Percentiles rank a stretch among this genome's conserved stretches.
Evolutionary conservation across 257 asterid genomes (phyloP).

Genomic region (Ligustrum vulgare): DNA sequence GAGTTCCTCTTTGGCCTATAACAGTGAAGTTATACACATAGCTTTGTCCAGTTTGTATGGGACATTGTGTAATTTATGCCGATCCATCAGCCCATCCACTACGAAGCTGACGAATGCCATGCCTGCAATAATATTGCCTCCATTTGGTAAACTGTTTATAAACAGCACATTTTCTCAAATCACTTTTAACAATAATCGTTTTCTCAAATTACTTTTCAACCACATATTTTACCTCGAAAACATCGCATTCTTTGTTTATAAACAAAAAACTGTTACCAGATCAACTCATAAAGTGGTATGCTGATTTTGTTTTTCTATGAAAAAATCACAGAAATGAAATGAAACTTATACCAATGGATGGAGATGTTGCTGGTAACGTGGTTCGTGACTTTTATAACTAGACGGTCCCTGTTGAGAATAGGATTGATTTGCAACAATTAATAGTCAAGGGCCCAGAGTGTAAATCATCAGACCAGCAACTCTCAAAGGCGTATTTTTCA

Average conservation of each 20-base stretch:
- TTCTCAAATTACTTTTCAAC: no score
- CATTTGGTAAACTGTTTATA: no score
- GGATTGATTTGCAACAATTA: no score
- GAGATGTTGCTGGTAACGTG: constrained; percentile 52
- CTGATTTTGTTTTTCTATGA: background rate
- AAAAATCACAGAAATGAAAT: background rate
- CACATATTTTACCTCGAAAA: no score
- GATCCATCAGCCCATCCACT: constrained; percentile 72
- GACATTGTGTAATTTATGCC: constrained; percentile 51
- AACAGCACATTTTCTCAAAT: no score
- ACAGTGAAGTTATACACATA: constrained; percentile 46
- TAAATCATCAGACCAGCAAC: no score
- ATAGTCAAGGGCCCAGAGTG: no score
- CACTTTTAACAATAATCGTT: no score
- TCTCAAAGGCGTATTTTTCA: no score
- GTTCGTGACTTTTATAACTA: constrained; percentile 55
- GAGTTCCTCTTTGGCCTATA: constrained; percentile 52
- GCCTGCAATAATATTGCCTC: constrained; percentile 33
- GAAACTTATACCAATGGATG: constrained; percentile 53
- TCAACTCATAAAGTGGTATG: background rate
- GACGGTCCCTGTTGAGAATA: constrained; percentile 35
- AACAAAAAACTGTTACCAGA: no score
- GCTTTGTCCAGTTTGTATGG: constrained; percentile 51
- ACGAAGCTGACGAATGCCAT: constrained; percentile 47
- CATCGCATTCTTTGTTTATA: no score